Conservation (phyloP, 192 early-diverging fungal genomes). For the Umbelopsis isabellina region DNA sequence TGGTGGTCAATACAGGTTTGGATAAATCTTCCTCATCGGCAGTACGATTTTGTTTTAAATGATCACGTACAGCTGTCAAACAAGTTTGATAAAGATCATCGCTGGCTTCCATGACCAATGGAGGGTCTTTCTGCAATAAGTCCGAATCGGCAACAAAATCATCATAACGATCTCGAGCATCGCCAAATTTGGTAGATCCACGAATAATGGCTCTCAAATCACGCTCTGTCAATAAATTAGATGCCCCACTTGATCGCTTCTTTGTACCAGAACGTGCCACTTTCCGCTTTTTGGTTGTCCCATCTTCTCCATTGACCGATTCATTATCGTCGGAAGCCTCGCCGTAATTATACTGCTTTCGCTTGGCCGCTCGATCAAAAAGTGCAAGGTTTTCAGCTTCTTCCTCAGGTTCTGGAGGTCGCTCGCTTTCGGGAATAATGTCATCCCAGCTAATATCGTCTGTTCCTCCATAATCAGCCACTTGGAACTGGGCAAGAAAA, state of each 20-base stretch:
- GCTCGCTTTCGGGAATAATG: slow-evolving; percentile 88
- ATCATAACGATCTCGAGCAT: slow-evolving; percentile 75
- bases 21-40: slow-evolving; percentile 23
- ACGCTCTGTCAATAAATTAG: slow-evolving; percentile 66
- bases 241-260: slow-evolving; percentile 14
- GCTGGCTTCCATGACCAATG: slow-evolving; percentile 42
- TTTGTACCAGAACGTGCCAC: slow-evolving; percentile 22
- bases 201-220: slow-evolving; percentile 83
- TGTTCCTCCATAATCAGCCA: slow-evolving; percentile 78
- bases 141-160: slow-evolving; percentile 84
- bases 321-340: slow-evolving; percentile 28
- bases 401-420: slow-evolving; percentile 68
- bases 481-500: slow-evolving; percentile 91
- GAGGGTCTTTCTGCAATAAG: slow-evolving; percentile 65
- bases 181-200: slow-evolving; percentile 83
- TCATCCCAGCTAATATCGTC: slow-evolving; percentile 85
- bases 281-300: slow-evolving; percentile 24
- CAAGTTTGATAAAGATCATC: slow-evolving; percentile 54
- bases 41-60: slow-evolving; percentile 40
- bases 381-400: slow-evolving; percentile 61
- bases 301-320: slow-evolving; percentile 31
- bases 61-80: slow-evolving; percentile 54
- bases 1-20: slow-evolving; percentile 31
- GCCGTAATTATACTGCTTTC: slow-evolving; percentile 12
- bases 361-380: slow-evolving; percentile 29